Base-by-base conservation (phyloP, 129 eudicot species). In the Flaveria brownii region DNA sequence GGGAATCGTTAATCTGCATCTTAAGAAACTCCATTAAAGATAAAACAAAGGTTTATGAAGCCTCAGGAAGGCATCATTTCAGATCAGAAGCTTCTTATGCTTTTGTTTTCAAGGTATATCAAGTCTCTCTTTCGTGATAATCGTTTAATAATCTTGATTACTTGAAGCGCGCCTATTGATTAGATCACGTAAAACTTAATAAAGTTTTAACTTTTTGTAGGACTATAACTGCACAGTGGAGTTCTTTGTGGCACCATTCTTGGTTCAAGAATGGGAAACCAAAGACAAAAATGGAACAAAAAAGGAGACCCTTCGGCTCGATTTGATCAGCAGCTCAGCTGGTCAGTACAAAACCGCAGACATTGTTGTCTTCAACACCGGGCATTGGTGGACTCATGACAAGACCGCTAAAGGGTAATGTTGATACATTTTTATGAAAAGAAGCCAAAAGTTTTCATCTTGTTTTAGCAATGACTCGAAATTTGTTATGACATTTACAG, bases 1-100 rank as follows among this genome's bases (percentile, higher is more conserved):
- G 98, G 98, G 98, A 92, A 79, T 92, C 98, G 41, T 88, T 92
- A 22, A 70, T 89, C 61, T 92, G 98, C 82, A 89, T 92, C 59
- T 84, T 92, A 33, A 79, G 85, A 52, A 89, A 86, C 82, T 87
- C 96, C 2, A 78, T 86, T 5, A 85, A 82, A 86, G 85, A 92
- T 78, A 83, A 84, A 72, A 84, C 71, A 49, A 87, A 84, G 74
- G 98, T 92, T 75, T 89, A 81, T 71, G 98, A 89, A 83, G 90
- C 86, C 70, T 76, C 76, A 64, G 97, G 97, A 25, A 76, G 90
- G 64, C 85, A 84, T n/a, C 83, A 82, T 72, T 92, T 92, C 68
- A 82, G 91, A 64, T 33, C 87, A 13, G 90, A 89, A 82, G 93
- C 89, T 74, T 87, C 96, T 33, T 92, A 89, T 79, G 81, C 93